Evolutionary conservation across 2,329 filamentous ascomycete species (phyloP), one percentile per base, ranked within the genome.

Genomic region (Metarhizium album): DNA sequence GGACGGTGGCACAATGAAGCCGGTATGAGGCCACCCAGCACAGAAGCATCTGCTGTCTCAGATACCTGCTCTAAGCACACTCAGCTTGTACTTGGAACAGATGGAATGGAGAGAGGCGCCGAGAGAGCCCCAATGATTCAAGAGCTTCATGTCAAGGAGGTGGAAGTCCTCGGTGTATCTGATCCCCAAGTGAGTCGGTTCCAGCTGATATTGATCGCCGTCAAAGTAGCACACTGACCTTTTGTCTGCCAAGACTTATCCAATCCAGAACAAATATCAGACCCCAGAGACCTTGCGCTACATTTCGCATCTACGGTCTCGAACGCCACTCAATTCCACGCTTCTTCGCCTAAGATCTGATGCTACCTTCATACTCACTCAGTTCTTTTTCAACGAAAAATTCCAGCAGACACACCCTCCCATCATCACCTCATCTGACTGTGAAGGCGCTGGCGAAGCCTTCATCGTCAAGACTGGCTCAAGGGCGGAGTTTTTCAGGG

Each of bases 181-280:
- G 84, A 96, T 71, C 77, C 89, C 58, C 80, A 84, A 68, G 89
- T 93, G 74, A 67, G 81, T 70, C 62, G 55, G 9, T 31, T 29
- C 16, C 24, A 24, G 14, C 24, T 42, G 16, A 24, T 20, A 35
- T 24, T 13, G 13, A 27, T 6, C 20, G 23, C 16, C 31, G 29
- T 47, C 53, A 22, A n/a, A 18, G 45, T 18, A 37, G 43, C 46
- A 27, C 42, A 47, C 55, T 53, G 54, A 58, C 49, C 55, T 48
- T 51, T 14, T 24, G 18, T 45, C 53, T 52, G 27, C 62, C 43
- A 53, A 97, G 87, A 87, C 84, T 55, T 95, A 88, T 64, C 93
- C 93, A 3, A 81, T 98, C 23, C 93, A 98, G 69, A 95, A 95
- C 69, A 97, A 97, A 70, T 95, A 93, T 60, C 90, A 96, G 60